Evolutionary conservation across 805 yeast genomes (phyloP).

Genomic region (Kockiozyma suomiensis): DNA sequence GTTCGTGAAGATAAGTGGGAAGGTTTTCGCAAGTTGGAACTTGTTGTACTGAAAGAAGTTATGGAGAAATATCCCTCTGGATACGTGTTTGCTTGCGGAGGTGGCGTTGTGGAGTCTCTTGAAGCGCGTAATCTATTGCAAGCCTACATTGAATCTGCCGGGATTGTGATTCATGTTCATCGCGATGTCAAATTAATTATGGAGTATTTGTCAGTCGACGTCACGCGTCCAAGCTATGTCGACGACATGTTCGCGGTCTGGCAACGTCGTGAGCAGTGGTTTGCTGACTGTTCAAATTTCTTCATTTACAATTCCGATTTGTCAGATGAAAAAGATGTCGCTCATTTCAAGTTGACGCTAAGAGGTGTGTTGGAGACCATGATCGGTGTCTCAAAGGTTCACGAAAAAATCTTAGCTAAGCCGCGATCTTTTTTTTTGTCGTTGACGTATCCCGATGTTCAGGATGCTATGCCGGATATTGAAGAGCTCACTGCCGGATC

Average conservation of each 20-base stretch:
- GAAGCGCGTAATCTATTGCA: constrained; percentile 67
- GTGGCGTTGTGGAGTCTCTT: constrained; percentile 85
- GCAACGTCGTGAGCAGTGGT: constrained; percentile 77
- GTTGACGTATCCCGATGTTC: constrained; percentile 66
- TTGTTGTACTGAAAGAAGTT: constrained; percentile 55
- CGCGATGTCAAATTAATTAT: constrained; percentile 83
- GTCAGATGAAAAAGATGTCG: constrained; percentile 37
- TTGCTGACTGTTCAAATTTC: constrained; percentile 75
- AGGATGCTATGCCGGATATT: constrained; percentile 50
- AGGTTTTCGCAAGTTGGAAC: constrained; percentile 73
- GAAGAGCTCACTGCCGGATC: constrained; percentile 65
- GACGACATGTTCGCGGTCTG: constrained; percentile 83
- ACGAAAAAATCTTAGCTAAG: constrained; percentile 44
- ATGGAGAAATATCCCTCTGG: constrained; percentile 51
- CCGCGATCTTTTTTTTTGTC: constrained; percentile 66
- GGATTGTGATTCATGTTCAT: constrained; percentile 87
- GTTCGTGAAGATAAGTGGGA: constrained; percentile 84
- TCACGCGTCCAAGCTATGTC: constrained; percentile 82
- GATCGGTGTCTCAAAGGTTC: constrained; percentile 53
- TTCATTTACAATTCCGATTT: constrained; percentile 79
- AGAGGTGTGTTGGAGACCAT: constrained; percentile 59
- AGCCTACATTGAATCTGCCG: constrained; percentile 57
- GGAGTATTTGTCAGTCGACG: constrained; percentile 70
- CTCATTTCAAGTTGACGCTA: constrained; percentile 43
- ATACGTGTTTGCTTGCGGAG: constrained; percentile 88